Base-by-base conservation (phyloP, 1,139 yeast genomes). In the Kazachstania sp. region DNA sequence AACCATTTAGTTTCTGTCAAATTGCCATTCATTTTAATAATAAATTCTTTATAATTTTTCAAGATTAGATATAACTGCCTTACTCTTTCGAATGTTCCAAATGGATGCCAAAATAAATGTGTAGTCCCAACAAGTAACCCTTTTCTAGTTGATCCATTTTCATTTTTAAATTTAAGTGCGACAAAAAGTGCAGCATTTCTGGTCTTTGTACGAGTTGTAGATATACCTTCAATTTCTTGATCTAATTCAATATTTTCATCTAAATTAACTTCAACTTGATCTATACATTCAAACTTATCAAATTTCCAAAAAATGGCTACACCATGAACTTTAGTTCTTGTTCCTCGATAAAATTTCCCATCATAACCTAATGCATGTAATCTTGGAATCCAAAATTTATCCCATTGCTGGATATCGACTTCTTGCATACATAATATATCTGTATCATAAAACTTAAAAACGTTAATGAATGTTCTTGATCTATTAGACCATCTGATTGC, bases 51-150 rank as follows among this genome's bases (percentile, higher is more conserved):
- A 39, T 77, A 71, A 52, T 77, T 73, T 36, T 71, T 64, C 50
- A 84, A 58, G 4, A 83, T 68, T 35, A 84, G 57, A 49, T 78
- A 83, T 2, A 83, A 73, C 59, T 87, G 95, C 54, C 95, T 72
- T 0, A 92, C 79, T 59, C 95, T 71, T 59, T 86, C 95, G 60
- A 71, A 85, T 0, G 95, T 83, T 0, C 95, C 95, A 64, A 79
- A 79, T 3, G 95, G 95, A 61, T 86, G 95, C 96, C 96, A 87
- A 59, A 82, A 86, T 54, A 86, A 65, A 66, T 87, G 95, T 0
- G 94, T 82, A 0, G 95, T 86, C 1, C 90, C 94, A 2, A 86
- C 66, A 2, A 83, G 64, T 1, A 86, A 48, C 0, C 87, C 85
- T 37, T 65, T 68, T 39, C 60, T 60, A 0, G 55, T 39, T 5